Base-by-base conservation (phyloP, 345 rosid species). In the Acer saccharum region DNA sequence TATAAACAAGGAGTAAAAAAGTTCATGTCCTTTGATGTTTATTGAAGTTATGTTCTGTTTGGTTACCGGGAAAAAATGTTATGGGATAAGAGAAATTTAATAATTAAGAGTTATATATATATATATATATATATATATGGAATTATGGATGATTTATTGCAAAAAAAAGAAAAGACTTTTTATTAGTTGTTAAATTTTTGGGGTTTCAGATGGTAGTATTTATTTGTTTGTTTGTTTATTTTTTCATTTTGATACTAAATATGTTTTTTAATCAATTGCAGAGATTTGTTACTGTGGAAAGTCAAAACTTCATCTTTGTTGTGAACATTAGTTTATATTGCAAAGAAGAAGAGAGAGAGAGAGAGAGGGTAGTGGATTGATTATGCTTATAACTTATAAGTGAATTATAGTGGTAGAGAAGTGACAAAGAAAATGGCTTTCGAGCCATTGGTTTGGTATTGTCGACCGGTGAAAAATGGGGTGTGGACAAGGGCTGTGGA, bases 391-490 rank as follows among this genome's bases (percentile, higher is more conserved):
- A 6, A 67, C 64, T 60, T 60, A 25, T 23, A 6, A 67, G 73
- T 73, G 76, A 81, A 80, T 68, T 72, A 21, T 58, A 16, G 71
- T 58, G 65, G 67, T 75, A 6, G 9, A 57, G 69, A 72, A 71
- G 75, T 52, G 14, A 63, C n/a, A 35, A 58, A 76, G 74, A 75
- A 74, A 60, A 93, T 94, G 98, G 90, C 89, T 68, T 89, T 87
- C 64, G 63, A 81, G 78, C 91, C 88, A n/a, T 82, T 94, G 84
- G 88, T 72, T 57, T 94, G 98, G 99, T 96, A 88, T 74, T 96
- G 99, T 68, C 86, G 77, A 78, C 99, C 99, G 2, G 91, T 84
- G 81, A 69, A 83, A 12, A 77, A 88, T 84, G 98, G 98, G 74
- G 75, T 85, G 72, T 96, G 99, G 99, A 74, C 94, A 11, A 89